Base-by-base conservation (phyloP, 805 yeast species). In the Candida cerambycidarum region DNA sequence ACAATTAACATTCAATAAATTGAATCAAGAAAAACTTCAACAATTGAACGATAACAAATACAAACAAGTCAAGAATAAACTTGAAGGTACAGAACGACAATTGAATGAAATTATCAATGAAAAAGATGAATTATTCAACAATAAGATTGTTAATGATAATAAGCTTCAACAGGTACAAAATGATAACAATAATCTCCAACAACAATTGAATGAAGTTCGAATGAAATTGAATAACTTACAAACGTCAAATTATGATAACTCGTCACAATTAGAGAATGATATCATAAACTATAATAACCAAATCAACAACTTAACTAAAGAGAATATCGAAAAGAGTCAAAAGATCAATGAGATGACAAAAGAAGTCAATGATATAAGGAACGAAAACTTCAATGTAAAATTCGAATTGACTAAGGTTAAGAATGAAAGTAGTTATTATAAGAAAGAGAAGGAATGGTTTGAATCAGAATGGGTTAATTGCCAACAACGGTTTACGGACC, bases 401-500 rank as follows among this genome's bases (percentile, higher is more conserved):
- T 60, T 70, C 21, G 63, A 65, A 15, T 52, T 61, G 10, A 59
- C 69, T 16, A 69, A 69, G 39, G 45, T 52, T 1, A 43, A 57
- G n/a, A 69, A 67, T 51, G 71, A 68, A 50, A 54, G 57, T 6
- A 32, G 58, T 1, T 68, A 65, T 48, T 49, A 59, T 16, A 59
- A 57, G 29, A 59, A 59, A 21, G 74, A 69, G 46, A 66, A 63
- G 39, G 47, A 51, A 6, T 71, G 76, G 76, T 69, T 55, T 46
- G 75, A 70, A 42, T 46, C 51, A 0, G 74, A 71, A 48, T 57
- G 71, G 45, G 58, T 54, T 28, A 34, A 54, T 6, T 56, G 62
- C n/a, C 76, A 70, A 45, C 51, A 49, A 6, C 55, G 66, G 39
- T 67, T 58, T 38, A 66, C 73, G 3, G 71, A 65, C 6, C 50